These are phyloP conservation scores for Clitocybe nebularis DNA, from an alignment of 1,284 basidiomycete genomes.

Conservation along the genomic window DNA sequence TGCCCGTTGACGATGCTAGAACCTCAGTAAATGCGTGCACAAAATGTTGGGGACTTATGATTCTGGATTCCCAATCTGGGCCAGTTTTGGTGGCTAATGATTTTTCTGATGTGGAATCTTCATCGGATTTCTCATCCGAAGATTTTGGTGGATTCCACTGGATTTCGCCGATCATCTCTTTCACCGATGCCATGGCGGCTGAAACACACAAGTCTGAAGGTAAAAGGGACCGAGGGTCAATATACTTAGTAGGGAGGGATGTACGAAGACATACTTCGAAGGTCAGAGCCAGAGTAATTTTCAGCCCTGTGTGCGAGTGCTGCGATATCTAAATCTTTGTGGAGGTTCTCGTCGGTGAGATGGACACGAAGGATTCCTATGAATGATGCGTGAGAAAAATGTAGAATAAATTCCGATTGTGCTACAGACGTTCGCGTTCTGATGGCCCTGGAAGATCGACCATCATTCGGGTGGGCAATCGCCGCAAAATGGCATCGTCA, in stretches of 20 bases:
- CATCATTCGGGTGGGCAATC: slow-evolving; percentile 16
- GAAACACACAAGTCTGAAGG: not conserved
- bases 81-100: too few species aligned
- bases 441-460: slow-evolving; percentile 14
- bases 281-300: not conserved
- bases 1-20: not conserved
- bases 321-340: not conserved
- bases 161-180: too few species aligned
- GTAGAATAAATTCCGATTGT: not conserved
- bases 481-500: slow-evolving; percentile 16
- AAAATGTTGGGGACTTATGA: not conserved
- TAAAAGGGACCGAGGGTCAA: not conserved
- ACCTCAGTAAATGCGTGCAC: not conserved
- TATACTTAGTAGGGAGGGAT: not conserved
- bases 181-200: too few species aligned
- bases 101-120: too few species aligned
- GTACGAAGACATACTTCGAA: not conserved
- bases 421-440: slow-evolving; percentile 11
- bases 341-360: not conserved
- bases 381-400: not conserved
- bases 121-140: too few species aligned
- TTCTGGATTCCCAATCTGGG: not conserved
- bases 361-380: not conserved
- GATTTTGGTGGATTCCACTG: too few species aligned
- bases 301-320: not conserved